Evolutionary conservation across 176 grass and related monocot species (phyloP).

Genomic region (Bothriochloa decipiens): DNA sequence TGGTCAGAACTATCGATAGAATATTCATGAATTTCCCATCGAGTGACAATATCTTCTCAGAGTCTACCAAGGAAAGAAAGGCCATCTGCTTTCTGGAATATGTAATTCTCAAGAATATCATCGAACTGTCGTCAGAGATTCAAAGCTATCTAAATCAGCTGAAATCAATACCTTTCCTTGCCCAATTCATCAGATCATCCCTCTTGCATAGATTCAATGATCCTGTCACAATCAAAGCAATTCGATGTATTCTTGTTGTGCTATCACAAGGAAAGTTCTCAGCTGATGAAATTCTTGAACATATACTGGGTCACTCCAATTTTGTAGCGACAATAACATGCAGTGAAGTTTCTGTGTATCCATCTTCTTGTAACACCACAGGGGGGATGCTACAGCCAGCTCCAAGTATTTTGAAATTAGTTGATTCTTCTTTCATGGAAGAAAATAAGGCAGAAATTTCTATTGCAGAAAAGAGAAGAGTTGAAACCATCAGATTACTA

Average conservation of each 20-base stretch:
- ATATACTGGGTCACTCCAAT: conserved; percentile 89
- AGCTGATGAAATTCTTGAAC: conserved; percentile 78
- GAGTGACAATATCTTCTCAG: conserved; percentile 31
- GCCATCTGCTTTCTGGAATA: conserved; percentile 61
- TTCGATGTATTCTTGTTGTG: conserved; percentile 76
- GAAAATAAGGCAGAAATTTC: conserved; percentile 44
- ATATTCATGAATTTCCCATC: conserved; percentile 60
- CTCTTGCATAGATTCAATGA: conserved; percentile 90
- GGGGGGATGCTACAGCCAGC: conserved; percentile 69
- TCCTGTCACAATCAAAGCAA: conserved; percentile 74
- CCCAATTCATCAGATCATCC: conserved; percentile 80
- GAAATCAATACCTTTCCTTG: conserved; percentile 75
- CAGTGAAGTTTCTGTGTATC: conserved; percentile 45
- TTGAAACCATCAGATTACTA: conserved; percentile 86
- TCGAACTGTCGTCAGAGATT: conserved; percentile 68
- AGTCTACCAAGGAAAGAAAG: conserved; percentile 32
- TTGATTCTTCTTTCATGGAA: conserved; percentile 51
- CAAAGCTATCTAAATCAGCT: conserved; percentile 54
- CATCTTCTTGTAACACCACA: conserved; percentile 50
- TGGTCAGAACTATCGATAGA: conserved; percentile 66
- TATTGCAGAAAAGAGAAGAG: conserved; percentile 56
- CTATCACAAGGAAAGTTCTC: conserved; percentile 73
- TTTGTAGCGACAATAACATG: conserved; percentile 68
- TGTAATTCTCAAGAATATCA: conserved; percentile 81
- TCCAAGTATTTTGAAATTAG: conserved; percentile 79